Conservation (phyloP, 176 grass and related monocot species). For the Cenchrus fungigraminus region DNA sequence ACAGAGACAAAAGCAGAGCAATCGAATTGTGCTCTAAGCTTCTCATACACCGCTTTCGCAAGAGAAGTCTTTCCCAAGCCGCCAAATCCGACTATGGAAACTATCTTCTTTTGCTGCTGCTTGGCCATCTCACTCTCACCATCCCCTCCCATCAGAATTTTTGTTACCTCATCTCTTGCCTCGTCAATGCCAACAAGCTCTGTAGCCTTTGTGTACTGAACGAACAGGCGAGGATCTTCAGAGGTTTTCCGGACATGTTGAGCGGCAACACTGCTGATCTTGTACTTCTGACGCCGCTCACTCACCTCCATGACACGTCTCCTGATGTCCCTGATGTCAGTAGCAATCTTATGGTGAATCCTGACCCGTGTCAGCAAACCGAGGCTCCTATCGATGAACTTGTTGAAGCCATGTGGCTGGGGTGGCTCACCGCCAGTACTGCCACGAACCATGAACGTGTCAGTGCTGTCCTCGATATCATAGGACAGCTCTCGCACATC, state of each 20-base stretch:
- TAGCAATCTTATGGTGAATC: neutral
- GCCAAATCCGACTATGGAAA: slow-evolving; percentile 5
- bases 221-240: neutral
- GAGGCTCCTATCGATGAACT: neutral
- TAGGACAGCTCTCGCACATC: slow-evolving; percentile 22
- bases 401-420: neutral
- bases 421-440: too few species aligned
- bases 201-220: neutral
- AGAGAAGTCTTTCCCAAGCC: neutral
- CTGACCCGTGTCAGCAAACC: neutral
- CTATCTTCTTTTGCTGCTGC: neutral
- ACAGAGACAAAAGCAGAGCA: neutral
- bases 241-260: neutral
- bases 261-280: too few species aligned
- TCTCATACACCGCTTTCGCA: neutral
- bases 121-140: too few species aligned
- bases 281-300: neutral
- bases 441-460: neutral
- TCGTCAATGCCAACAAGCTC: neutral
- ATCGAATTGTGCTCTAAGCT: neutral
- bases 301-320: neutral
- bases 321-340: neutral
- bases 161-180: neutral
- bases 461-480: slow-evolving; percentile 7
- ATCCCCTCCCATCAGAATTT: neutral